These are phyloP conservation scores for Canariomyces notabilis DNA, from an alignment of 2,329 filamentous ascomycete genomes.

Conservation along the genomic window DNA sequence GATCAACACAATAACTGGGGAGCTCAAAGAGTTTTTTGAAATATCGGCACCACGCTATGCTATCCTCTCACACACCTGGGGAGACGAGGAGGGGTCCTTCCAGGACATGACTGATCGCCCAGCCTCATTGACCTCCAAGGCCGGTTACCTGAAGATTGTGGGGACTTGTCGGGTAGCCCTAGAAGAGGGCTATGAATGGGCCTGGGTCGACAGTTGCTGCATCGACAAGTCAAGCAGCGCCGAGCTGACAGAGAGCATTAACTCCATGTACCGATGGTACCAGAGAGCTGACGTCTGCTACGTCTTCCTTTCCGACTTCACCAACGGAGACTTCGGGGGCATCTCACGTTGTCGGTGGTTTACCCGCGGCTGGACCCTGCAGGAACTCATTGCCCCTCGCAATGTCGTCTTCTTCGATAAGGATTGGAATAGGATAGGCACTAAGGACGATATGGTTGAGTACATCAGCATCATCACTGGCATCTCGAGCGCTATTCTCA, in stretches of 20 bases:
- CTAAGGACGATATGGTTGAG: too few relatives aligned
- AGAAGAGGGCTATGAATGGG: conserved; percentile 2
- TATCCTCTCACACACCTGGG: conserved; percentile 18
- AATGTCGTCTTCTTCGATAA: too few relatives aligned
- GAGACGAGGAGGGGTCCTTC: conserved; percentile 9
- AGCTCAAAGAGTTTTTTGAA: conserved; percentile 3
- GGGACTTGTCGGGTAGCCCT: conserved; percentile 3
- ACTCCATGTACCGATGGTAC: conserved; percentile 19
- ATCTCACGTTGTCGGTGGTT: too few relatives aligned
- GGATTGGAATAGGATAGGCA: too few relatives aligned
- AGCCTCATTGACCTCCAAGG: neutral
- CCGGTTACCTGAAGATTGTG: conserved; percentile 10
- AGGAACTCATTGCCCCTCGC: too few relatives aligned
- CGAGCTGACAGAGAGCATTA: conserved; percentile 15
- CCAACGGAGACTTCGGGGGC: too few relatives aligned
- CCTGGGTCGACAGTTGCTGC: conserved; percentile 19
- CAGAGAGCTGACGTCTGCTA: conserved; percentile 4
- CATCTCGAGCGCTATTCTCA: too few relatives aligned
- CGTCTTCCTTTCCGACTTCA: conserved; percentile 10
- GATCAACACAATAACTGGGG: conserved; percentile 8
- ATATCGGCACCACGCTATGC: conserved; percentile 4
- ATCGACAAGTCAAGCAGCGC: conserved; percentile 15
- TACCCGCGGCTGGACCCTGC: too few relatives aligned
- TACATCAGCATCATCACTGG: too few relatives aligned
- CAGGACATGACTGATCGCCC: neutral